phyloP scores from a whole-genome alignment of 1,284 basidiomycete species.

The Puccinia horiana region DNA sequence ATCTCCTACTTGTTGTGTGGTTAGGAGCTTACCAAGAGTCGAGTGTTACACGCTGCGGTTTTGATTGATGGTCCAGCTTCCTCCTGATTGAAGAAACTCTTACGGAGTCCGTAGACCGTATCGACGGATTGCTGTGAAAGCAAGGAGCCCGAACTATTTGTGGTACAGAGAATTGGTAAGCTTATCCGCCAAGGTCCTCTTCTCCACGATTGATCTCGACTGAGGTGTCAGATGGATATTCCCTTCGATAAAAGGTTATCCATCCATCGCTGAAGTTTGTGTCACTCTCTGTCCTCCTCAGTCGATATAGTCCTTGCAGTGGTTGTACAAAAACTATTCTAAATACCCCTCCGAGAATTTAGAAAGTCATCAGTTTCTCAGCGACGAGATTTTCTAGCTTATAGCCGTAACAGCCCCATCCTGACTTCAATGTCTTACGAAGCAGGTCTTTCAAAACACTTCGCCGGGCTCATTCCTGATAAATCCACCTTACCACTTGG shows the following conservation, averaged over 20 bases:
- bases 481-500: not conserved
- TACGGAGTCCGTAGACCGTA: not conserved
- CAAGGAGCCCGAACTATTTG: not conserved
- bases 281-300: not conserved
- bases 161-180: not conserved
- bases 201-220: not conserved
- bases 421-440: not conserved
- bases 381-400: not conserved
- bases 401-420: not conserved
- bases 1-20: too few relatives aligned
- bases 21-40: too few relatives aligned
- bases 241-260: not conserved
- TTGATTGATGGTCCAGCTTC: not conserved
- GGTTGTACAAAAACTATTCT: not conserved
- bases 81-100: not conserved
- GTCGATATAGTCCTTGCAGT: not conserved
- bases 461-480: not conserved
- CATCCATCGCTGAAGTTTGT: constrained; percentile 1
- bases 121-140: not conserved
- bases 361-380: not conserved
- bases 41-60: too few relatives aligned
- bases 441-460: not conserved
- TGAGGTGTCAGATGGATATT: not conserved
- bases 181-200: not conserved
- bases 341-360: not conserved